Base-by-base conservation (phyloP, 371 early-diverging fungal genomes). In the Scutellospora calospora region DNA sequence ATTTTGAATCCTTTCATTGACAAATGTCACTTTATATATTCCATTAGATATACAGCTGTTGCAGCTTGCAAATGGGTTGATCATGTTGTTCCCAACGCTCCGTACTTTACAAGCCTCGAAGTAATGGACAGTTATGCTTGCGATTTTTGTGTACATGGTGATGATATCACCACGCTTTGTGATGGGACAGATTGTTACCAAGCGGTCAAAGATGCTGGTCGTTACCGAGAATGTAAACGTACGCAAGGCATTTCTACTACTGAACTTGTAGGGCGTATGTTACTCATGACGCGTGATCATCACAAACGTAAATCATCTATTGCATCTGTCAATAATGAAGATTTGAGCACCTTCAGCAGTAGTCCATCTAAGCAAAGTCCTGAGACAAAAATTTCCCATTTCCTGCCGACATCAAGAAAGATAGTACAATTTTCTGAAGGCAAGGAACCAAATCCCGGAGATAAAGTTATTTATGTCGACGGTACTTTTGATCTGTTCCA, bases 401-500 rank as follows among this genome's bases (percentile, higher is more conserved):
- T 95, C 75, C 87, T 97, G 83, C 94, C 97, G 49, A 96, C 97
- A 1, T 93, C 95, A 6, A 92, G 91, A 80, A 90, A 91, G 76
- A 94, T 97, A 82, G 93, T 95, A 27, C 97, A 96, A 83, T 97
- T 97, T 83, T 94, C 96, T 14, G 91, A 95, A 79, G 93, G 93
- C 12, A 85, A 87, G 52, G 95, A 95, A 80, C 96, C 96, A 14
- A 87, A 90, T 82, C 82, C 84, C 3, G 86, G 82, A 52, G 90
- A 90, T 79, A 88, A 88, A 54, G 89, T 97, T 5, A 94, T 98
- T 35, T 99, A 98, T 86, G 96, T 98, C 18, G 98, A 97, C 83
- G 99, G 99, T 20, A 94, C 95, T 16, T 99, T 97, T 87, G 99
- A 99, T 84, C 85, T 99, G 80, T 99, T 98, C 91, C 99, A 98